Evolutionary conservation across 768 basidiomycete genomes (phyloP), one percentile per base, ranked within the genome.

Genomic region (Cystofilobasidium macerans): DNA sequence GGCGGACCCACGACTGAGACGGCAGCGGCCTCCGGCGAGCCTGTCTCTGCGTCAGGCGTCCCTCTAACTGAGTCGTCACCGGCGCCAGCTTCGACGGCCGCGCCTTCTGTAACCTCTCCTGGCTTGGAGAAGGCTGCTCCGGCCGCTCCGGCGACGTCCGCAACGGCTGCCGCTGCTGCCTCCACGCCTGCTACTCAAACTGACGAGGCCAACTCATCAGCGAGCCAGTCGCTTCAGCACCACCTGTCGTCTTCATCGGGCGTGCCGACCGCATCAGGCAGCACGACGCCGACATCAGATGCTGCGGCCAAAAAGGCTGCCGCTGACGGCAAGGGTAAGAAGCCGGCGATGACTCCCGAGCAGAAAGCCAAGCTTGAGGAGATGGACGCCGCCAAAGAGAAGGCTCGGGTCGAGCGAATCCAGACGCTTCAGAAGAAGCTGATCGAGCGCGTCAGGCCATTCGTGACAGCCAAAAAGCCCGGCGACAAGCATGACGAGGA

Each of bases 331-430:
- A 35, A 64, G 70, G 72, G 68, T 24, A 74, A 74, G 53, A 68
- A 68, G 45, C 56, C 69, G 9, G 87, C 84, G 73, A 75, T 88
- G 53, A 83, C 85, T 2, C 83, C 86, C 0, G 93, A 98, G 77
- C 91, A 95, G 76, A 84, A 81, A 72, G 85, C 85, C 76, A 87
- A 91, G 75, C 79, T 93, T 57, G 82, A 85, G 32, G 87, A 85
- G 68, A 83, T 93, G 62, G 91, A 95, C 62, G 81, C 80, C 61
- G 88, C 89, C 75, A 82, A 89, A 67, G 82, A 83, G 69, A 86
- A 85, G 75, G 86, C 75, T 33, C 66, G 72, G 62, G 66, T 71
- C 51, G 71, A 71, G 53, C 85, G 95, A 40, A 82, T 98, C 65
- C 80, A 83, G 70, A 79, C 77, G 73, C 78, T 99, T 53, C 84